Conservation (phyloP, 192 early-diverging fungal genomes). For the Coemansia umbellata region DNA sequence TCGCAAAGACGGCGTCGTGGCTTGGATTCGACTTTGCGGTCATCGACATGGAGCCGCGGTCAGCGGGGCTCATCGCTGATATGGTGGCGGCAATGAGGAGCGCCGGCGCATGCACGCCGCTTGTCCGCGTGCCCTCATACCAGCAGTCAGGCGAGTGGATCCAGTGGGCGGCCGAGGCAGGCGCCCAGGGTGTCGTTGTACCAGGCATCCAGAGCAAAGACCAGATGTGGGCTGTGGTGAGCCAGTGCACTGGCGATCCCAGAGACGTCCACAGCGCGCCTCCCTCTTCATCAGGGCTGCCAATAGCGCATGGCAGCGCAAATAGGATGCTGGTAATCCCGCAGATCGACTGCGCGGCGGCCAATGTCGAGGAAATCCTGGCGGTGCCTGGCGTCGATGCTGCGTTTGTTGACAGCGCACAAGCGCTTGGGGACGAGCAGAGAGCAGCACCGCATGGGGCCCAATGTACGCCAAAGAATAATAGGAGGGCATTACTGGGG, state of each 20-base stretch:
- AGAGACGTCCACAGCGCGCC: background rate
- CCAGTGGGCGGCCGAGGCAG: slow-evolving; percentile 34
- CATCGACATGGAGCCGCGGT: slow-evolving; percentile 32
- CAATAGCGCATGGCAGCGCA: background rate
- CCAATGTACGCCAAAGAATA: background rate
- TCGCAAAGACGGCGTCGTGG: slow-evolving; percentile 21
- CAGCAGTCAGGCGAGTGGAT: slow-evolving; percentile 31
- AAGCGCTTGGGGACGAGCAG: background rate
- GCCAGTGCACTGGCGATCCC: too few relatives aligned
- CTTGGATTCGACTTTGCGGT: slow-evolving; percentile 48
- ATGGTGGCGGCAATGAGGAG: slow-evolving; percentile 40
- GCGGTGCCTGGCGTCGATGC: slow-evolving; percentile 41
- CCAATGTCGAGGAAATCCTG: slow-evolving; percentile 28
- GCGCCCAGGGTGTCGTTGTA: slow-evolving; percentile 40
- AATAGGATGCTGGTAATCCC: slow-evolving; percentile 24
- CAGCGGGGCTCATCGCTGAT: slow-evolving; percentile 32
- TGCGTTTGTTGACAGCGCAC: slow-evolving; percentile 20
- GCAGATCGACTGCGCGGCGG: slow-evolving; percentile 33
- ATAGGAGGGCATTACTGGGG: background rate
- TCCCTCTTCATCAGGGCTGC: background rate
- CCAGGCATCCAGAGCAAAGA: slow-evolving; percentile 24
- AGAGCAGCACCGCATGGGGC: background rate
- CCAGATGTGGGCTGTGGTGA: slow-evolving; percentile 26
- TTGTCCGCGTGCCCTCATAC: slow-evolving; percentile 38
- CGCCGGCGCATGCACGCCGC: slow-evolving; percentile 17